Evolutionary conservation across 225 moss, liverwort and hornwort genomes (phyloP).

Genomic region (Lunularia cruciata): DNA sequence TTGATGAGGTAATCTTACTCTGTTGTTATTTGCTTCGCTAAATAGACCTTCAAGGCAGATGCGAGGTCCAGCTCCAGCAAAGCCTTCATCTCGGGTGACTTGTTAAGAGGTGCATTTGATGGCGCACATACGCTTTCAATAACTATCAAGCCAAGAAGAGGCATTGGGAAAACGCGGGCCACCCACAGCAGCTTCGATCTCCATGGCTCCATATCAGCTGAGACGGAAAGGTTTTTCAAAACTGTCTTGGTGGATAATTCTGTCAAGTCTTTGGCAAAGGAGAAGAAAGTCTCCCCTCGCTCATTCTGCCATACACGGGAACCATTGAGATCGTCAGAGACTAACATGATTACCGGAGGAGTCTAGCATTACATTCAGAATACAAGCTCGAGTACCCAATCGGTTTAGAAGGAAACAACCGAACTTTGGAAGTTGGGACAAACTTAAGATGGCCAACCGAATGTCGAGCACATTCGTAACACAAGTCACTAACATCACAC

Average conservation of each 20-base stretch:
- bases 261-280: slow-evolving; percentile 89
- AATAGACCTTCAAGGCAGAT: slow-evolving; percentile 85
- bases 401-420: too few relatives aligned
- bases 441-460: too few relatives aligned
- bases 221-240: slow-evolving; percentile 63
- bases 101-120: slow-evolving; percentile 56
- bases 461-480: too few relatives aligned
- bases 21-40: slow-evolving; percentile 85
- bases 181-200: slow-evolving; percentile 91
- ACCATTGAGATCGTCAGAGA: neutral
- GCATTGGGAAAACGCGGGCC: slow-evolving; percentile 97
- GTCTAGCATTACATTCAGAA: too few relatives aligned
- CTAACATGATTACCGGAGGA: too few relatives aligned
- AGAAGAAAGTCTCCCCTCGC: slow-evolving; percentile 86
- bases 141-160: slow-evolving; percentile 72
- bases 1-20: slow-evolving; percentile 56
- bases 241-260: slow-evolving; percentile 84
- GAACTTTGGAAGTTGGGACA: too few relatives aligned
- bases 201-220: slow-evolving; percentile 76
- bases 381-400: too few relatives aligned
- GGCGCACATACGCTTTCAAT: slow-evolving; percentile 93
- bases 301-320: slow-evolving; percentile 50
- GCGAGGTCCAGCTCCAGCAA: slow-evolving; percentile 82
- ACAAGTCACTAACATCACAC: too few relatives aligned
- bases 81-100: slow-evolving; percentile 93